Evolutionary conservation across 306 rosid species (phyloP).

Genomic region (Acacia melanoxylon): DNA sequence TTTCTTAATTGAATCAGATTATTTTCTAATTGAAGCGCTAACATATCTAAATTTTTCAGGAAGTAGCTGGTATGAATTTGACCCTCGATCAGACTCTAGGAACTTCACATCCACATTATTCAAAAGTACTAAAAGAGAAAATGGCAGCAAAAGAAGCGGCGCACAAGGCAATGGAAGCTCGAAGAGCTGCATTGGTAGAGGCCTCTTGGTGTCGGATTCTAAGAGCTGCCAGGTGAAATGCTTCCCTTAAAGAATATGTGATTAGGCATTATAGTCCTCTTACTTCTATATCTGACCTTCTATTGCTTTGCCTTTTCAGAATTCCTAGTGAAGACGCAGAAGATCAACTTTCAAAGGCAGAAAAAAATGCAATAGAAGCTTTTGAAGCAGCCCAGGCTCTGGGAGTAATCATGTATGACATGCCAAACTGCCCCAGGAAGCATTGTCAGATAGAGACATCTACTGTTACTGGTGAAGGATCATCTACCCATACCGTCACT

Average conservation of each 20-base stretch:
- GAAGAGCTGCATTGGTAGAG: conserved; percentile 86
- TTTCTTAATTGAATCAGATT: conserved; percentile 1
- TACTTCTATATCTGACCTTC: not conserved
- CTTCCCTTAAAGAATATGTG: conserved; percentile 7
- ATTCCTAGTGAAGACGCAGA: conserved; percentile 82
- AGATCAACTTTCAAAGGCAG: conserved; percentile 58
- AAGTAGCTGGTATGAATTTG: conserved; percentile 79
- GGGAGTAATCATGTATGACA: conserved; percentile 87
- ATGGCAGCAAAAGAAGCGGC: conserved; percentile 95
- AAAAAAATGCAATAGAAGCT: conserved; percentile 71
- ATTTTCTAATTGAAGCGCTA: conserved; percentile 18
- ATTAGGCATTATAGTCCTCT: conserved; percentile 9
- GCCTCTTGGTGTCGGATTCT: conserved; percentile 97
- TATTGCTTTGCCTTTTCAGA: conserved; percentile 57
- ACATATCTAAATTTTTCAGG: conserved; percentile 41
- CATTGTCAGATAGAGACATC: conserved; percentile 65
- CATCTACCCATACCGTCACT: conserved; percentile 68
- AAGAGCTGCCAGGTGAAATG: conserved; percentile 71
- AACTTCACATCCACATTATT: conserved; percentile 91
- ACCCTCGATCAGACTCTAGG: conserved; percentile 92
- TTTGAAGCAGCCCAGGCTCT: conserved; percentile 76
- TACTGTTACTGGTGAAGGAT: conserved; percentile 52
- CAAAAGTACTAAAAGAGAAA: conserved; percentile 78
- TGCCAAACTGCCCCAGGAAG: conserved; percentile 73
- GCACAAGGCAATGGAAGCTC: conserved; percentile 75